Evolutionary conservation across 345 rosid genomes (phyloP).

Genomic region (Capsella bursapastoris): DNA sequence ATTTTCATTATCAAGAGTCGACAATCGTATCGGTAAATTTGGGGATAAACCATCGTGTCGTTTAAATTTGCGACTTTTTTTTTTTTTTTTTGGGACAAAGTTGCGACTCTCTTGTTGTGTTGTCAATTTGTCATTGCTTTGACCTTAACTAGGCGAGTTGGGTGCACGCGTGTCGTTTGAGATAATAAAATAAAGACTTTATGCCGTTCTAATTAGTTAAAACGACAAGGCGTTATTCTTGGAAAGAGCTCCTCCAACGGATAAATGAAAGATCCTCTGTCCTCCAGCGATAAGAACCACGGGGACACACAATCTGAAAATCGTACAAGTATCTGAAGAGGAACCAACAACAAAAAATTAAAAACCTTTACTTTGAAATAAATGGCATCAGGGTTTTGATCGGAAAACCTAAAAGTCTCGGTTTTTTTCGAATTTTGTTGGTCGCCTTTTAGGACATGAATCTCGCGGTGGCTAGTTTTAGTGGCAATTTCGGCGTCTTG

Average conservation of each 20-base stretch:
- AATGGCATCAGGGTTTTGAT: constrained; percentile 38
- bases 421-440: constrained; percentile 2
- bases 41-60: too few relatives aligned
- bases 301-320: constrained; percentile 13
- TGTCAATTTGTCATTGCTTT: too few relatives aligned
- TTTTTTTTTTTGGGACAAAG: too few relatives aligned
- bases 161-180: constrained; percentile 4
- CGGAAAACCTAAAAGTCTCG: constrained; percentile 25
- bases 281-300: constrained; percentile 45
- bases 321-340: constrained; percentile 3
- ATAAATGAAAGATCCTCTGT: constrained; percentile 44
- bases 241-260: constrained; percentile 47
- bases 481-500: constrained; percentile 53
- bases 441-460: constrained; percentile 51
- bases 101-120: too few relatives aligned
- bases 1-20: too few relatives aligned
- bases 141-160: too few relatives aligned
- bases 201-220: not conserved
- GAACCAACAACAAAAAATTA: not conserved
- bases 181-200: not conserved
- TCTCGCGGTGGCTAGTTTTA: constrained; percentile 53
- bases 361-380: not conserved
- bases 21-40: not conserved
- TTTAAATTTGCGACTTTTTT: too few relatives aligned
- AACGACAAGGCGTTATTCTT: constrained; percentile 37